phyloP scores from a whole-genome alignment of 2,329 filamentous ascomycete species.

The Penicillium sclerotigenum region DNA sequence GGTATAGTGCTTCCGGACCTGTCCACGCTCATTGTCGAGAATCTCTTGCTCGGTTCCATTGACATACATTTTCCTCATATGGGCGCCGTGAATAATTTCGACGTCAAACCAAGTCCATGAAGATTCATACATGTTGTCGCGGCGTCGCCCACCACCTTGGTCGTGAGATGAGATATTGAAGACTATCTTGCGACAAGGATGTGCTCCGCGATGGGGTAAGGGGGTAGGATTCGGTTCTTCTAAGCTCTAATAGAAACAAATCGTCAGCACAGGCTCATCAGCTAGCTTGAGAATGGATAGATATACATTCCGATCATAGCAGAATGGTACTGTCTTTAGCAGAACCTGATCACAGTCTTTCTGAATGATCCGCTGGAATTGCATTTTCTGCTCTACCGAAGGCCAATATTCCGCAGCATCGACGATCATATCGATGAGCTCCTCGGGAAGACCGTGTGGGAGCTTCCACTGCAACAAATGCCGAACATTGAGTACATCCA shows the following conservation, averaged over 20 bases:
- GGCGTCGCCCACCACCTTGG: conserved; percentile 29
- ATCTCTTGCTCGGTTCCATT: conserved; percentile 16
- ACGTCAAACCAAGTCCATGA: conserved; percentile 43
- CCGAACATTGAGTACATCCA: conserved; percentile 35
- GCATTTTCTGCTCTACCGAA: conserved; percentile 22
- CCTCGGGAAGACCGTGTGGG: conserved; percentile 29
- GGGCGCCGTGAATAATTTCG: conserved; percentile 29
- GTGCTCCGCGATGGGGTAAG: conserved; percentile 34
- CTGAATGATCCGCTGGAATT: conserved; percentile 20
- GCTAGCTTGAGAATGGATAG: background rate
- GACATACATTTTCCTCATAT: conserved; percentile 20
- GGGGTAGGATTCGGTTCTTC: conserved; percentile 18
- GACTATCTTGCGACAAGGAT: conserved; percentile 41
- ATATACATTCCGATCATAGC: conserved; percentile 32
- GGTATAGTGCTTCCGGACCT: conserved; percentile 15
- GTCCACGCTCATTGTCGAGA: conserved; percentile 14
- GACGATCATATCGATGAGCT: conserved; percentile 41
- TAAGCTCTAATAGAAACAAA: conserved; percentile 9
- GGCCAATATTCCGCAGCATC: conserved; percentile 40
- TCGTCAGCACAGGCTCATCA: conserved; percentile 10
- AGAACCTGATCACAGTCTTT: conserved; percentile 36
- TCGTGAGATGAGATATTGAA: conserved; percentile 38
- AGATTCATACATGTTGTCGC: conserved; percentile 25
- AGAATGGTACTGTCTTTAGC: conserved; percentile 37
- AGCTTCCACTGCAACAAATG: conserved; percentile 32